These are phyloP conservation scores for Purpureocillium lavendulum DNA, from an alignment of 2,329 filamentous ascomycete genomes.

Conservation along the genomic window DNA sequence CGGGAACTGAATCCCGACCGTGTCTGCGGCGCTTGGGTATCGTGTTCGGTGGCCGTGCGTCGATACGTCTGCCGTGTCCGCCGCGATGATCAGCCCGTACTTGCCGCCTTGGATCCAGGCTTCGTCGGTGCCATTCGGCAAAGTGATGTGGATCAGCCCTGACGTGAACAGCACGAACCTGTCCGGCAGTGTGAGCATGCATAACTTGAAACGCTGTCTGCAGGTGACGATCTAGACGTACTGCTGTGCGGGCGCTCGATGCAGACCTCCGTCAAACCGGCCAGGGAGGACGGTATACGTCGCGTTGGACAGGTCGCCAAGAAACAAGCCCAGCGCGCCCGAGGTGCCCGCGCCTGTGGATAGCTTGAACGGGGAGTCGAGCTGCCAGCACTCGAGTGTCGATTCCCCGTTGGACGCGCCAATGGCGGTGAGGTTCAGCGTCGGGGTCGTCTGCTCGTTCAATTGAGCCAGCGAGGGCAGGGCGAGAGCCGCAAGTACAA, in stretches of 20 bases:
- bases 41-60: constrained; percentile 23
- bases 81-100: constrained; percentile 30
- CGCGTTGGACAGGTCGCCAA: constrained; percentile 23
- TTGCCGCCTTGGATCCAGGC: constrained; percentile 29
- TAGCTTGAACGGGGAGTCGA: constrained; percentile 13
- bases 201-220: no score
- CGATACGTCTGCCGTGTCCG: constrained; percentile 32
- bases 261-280: constrained; percentile 27
- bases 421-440: constrained; percentile 33
- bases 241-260: constrained; percentile 33
- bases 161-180: constrained; percentile 28
- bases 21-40: no score
- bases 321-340: constrained; percentile 18
- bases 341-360: constrained; percentile 20
- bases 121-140: constrained; percentile 27
- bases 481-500: not conserved
- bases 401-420: constrained; percentile 26
- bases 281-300: constrained; percentile 28
- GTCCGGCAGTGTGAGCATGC: no score
- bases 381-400: constrained; percentile 36
- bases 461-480: no score
- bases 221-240: no score
- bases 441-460: no score
- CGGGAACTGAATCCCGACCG: no score
- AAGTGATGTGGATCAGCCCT: constrained; percentile 30